Evolutionary conservation across 345 rosid species (phyloP).

Genomic region (Citropsis articulata): DNA sequence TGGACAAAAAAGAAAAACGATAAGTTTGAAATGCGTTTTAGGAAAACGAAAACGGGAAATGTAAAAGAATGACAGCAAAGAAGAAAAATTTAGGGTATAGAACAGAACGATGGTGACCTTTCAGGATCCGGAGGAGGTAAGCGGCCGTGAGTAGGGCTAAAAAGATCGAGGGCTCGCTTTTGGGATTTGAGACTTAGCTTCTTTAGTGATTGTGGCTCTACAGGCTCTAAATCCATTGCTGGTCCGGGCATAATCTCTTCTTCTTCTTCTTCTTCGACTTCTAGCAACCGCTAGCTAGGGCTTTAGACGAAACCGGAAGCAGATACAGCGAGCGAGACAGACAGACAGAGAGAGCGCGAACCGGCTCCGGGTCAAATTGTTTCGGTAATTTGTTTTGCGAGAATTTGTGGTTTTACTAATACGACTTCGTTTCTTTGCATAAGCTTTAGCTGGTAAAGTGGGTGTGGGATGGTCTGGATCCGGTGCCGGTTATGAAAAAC

Average conservation of each 20-base stretch:
- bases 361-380: not conserved
- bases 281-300: not conserved
- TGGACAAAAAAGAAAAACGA: not conserved
- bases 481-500: not conserved
- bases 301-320: not conserved
- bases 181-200: conserved; percentile 84
- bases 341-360: not conserved
- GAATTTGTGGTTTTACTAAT: not conserved
- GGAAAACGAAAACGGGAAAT: not conserved
- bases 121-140: conserved; percentile 73
- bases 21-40: not conserved
- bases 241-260: conserved; percentile 36
- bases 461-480: not conserved
- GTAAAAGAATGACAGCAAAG: not conserved
- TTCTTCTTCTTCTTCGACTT: conserved; percentile 1
- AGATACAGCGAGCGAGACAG: not conserved
- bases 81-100: not conserved
- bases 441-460: not conserved
- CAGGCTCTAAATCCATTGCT: conserved; percentile 70
- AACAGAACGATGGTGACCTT: conserved; percentile 44
- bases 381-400: not conserved
- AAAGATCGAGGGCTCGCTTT: conserved; percentile 85
- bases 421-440: not conserved
- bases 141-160: conserved; percentile 73
- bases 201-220: conserved; percentile 87